A percentile compares a stretch with the other conserved stretches of the same genome.
These are phyloP conservation scores for Capronia americana DNA, from an alignment of 2,329 filamentous ascomycete species.

Conservation along the genomic window DNA sequence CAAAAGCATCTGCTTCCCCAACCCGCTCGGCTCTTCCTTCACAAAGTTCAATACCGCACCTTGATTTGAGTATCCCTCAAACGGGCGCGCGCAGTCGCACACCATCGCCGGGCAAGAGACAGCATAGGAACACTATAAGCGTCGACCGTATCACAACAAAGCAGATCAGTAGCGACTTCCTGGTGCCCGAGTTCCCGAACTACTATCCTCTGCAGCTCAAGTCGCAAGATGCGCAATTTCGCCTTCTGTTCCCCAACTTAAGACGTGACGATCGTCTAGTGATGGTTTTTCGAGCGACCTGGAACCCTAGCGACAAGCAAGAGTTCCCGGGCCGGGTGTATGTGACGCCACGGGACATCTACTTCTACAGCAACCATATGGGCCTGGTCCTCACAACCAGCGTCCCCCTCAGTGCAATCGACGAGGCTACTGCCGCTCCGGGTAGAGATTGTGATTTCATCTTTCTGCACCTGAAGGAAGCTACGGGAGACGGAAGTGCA, in stretches of 20 bases:
- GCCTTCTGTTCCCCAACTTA: conserved; percentile 84
- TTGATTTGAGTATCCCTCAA: conserved; percentile 35
- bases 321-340: conserved; percentile 86
- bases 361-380: conserved; percentile 95
- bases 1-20: conserved; percentile 28
- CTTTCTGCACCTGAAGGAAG: conserved; percentile 77
- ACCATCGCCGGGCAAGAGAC: conserved; percentile 42
- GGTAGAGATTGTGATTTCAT: conserved; percentile 93
- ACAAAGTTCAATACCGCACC: conserved; percentile 25
- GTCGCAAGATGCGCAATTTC: conserved; percentile 90
- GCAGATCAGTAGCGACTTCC: conserved; percentile 45
- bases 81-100: conserved; percentile 39
- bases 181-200: conserved; percentile 64
- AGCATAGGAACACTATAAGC: conserved; percentile 64
- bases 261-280: conserved; percentile 80
- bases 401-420: conserved; percentile 75
- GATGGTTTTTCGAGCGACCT: conserved; percentile 90
- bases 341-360: conserved; percentile 84
- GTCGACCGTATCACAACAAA: conserved; percentile 55
- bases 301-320: conserved; percentile 77
- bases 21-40: conserved; percentile 27
- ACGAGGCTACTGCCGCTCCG: conserved; percentile 86
- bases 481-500: conserved; percentile 66
- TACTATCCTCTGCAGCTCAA: conserved; percentile 81
- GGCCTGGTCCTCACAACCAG: conserved; percentile 85